phyloP scores from a whole-genome alignment of 768 basidiomycete genomes.

The Mycena rebaudengoi region DNA sequence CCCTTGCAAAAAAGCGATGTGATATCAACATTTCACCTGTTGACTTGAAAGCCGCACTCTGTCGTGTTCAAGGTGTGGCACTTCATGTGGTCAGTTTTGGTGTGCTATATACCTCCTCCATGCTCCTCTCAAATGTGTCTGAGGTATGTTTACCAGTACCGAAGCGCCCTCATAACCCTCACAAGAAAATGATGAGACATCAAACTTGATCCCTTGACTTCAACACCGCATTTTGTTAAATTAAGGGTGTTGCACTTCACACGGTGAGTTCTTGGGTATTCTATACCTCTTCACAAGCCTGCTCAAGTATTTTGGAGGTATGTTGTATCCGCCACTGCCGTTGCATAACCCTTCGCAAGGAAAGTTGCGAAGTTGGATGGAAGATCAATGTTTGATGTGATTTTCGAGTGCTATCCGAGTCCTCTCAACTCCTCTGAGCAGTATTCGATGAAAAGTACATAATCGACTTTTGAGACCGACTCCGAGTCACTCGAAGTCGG shows the following conservation, averaged over 20 bases:
- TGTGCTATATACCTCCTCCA: constrained; percentile 11
- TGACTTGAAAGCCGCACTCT: constrained; percentile 9
- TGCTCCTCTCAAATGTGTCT: constrained; percentile 10
- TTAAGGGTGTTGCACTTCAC: constrained; percentile 12
- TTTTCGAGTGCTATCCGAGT: constrained; percentile 3
- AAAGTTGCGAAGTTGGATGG: constrained; percentile 13
- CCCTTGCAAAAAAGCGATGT: constrained; percentile 13
- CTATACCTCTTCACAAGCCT: constrained; percentile 10
- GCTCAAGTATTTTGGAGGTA: constrained; percentile 13
- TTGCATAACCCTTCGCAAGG: constrained; percentile 9
- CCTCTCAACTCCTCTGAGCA: constrained; percentile 3
- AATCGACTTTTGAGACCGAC: constrained; percentile 12
- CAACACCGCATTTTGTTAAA: constrained; percentile 12
- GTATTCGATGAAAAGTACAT: constrained; percentile 1
- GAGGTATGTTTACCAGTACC: constrained; percentile 11
- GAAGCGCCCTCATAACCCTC: constrained; percentile 10
- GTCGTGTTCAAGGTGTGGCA: constrained; percentile 10
- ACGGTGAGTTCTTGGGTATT: constrained; percentile 8
- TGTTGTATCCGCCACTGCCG: constrained; percentile 1
- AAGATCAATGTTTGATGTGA: constrained; percentile 11
- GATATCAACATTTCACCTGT: constrained; percentile 11
- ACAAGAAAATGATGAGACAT: constrained; percentile 11
- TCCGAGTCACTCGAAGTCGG: constrained; percentile 10
- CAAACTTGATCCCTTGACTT: constrained; percentile 12
- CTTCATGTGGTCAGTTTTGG: constrained; percentile 10